Evolutionary conservation across 495 filamentous ascomycete species (phyloP).

Genomic region (Tetracladium marchalianum): DNA sequence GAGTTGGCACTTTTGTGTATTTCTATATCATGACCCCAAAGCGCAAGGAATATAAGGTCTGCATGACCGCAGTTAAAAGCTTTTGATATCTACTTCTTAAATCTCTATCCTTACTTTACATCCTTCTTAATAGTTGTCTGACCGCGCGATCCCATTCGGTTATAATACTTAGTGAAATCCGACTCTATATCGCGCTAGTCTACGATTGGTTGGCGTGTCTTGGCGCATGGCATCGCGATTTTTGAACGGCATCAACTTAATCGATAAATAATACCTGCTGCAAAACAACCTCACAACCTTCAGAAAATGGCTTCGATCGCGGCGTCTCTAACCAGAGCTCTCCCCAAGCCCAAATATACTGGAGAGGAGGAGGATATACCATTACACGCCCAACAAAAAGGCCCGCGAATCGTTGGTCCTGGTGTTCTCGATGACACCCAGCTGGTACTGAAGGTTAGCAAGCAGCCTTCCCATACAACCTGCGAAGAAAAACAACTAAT

Average conservation of each 20-base stretch:
- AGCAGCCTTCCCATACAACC: constrained; percentile 1
- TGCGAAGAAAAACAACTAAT: constrained; percentile 9
- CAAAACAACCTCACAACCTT: constrained; percentile 2
- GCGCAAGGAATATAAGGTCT: constrained; percentile 4
- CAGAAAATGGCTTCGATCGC: constrained; percentile 57
- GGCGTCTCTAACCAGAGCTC: constrained; percentile 65
- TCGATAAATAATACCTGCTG: constrained; percentile 4
- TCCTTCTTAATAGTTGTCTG: no score
- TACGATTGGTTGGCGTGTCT: constrained; percentile 1
- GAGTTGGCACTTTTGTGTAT: constrained; percentile 8
- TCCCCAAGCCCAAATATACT: constrained; percentile 84
- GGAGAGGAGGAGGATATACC: constrained; percentile 78
- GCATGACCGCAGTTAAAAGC: background rate
- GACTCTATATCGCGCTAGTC: constrained; percentile 1
- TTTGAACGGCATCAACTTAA: background rate
- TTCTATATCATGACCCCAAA: constrained; percentile 9
- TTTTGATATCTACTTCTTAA: background rate
- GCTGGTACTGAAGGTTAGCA: constrained; percentile 69
- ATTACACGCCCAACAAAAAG: constrained; percentile 59
- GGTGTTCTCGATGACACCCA: constrained; percentile 76
- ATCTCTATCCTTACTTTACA: no score
- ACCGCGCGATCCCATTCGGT: no score
- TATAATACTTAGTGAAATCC: no score
- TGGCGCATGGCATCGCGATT: background rate
- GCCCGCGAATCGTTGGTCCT: constrained; percentile 68